Percentiles rank a stretch among this genome's conserved stretches.
These are phyloP conservation scores for Yueomyces sinensis DNA, from an alignment of 805 yeast genomes.

Conservation along the genomic window DNA sequence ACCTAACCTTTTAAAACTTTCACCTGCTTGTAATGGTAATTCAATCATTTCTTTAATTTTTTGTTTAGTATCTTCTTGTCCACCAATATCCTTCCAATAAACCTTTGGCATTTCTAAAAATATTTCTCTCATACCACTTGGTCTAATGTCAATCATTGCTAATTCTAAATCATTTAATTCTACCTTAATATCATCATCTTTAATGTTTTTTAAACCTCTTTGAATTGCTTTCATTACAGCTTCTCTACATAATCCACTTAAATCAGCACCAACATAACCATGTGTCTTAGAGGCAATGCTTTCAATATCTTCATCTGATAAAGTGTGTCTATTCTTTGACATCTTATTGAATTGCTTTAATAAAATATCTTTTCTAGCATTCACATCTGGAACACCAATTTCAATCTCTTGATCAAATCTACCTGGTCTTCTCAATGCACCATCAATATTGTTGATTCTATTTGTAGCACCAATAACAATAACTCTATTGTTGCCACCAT, in stretches of 20 bases:
- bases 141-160: constrained; percentile 72
- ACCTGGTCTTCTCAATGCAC: constrained; percentile 75
- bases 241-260: constrained; percentile 78
- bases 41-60: constrained; percentile 85
- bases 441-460: constrained; percentile 53
- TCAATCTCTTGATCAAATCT: constrained; percentile 84
- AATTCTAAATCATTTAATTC: constrained; percentile 44
- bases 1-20: constrained; percentile 64
- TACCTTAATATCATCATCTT: constrained; percentile 32
- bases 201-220: constrained; percentile 31
- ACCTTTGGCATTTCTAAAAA: constrained; percentile 90
- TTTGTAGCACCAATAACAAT: constrained; percentile 67
- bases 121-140: constrained; percentile 95
- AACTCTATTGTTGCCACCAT: constrained; percentile 50
- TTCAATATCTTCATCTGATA: constrained; percentile 44
- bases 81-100: constrained; percentile 90
- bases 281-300: constrained; percentile 67
- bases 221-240: constrained; percentile 75
- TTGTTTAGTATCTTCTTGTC: constrained; percentile 71
- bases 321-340: constrained; percentile 31
- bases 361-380: constrained; percentile 64
- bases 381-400: constrained; percentile 82
- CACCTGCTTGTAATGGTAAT: constrained; percentile 74
- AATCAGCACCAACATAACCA: constrained; percentile 96
- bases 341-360: constrained; percentile 40